Evolutionary conservation across 108 stramenopile genomes (phyloP).

Genomic region (Pinguiococcus pyrenoidosus): DNA sequence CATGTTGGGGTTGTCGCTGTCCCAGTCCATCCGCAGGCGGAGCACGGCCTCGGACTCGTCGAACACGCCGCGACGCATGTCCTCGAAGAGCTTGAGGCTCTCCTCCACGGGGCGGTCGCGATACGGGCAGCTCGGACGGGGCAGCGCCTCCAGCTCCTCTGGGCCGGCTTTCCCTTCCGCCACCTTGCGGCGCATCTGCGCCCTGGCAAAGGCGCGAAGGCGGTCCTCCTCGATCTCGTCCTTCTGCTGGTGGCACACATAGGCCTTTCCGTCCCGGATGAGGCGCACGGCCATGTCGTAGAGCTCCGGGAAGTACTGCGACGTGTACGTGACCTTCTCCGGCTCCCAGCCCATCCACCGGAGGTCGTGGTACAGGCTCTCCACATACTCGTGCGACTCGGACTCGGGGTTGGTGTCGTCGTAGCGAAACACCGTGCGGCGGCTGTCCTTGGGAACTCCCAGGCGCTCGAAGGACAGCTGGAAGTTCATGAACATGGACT

Average conservation of each 20-base stretch:
- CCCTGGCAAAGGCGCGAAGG: conserved; percentile 74
- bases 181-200: too few species aligned
- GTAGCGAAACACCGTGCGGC: conserved; percentile 82
- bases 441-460: conserved; percentile 48
- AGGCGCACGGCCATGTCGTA: conserved; percentile 74
- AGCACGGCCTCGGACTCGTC: conserved; percentile 84
- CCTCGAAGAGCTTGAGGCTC: conserved; percentile 70
- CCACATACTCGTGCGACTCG: conserved; percentile 89
- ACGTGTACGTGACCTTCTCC: conserved; percentile 72
- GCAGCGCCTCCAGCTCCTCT: conserved; percentile 17
- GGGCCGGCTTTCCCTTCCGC: conserved; percentile 14
- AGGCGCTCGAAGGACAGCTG: conserved; percentile 81
- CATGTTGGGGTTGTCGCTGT: conserved; percentile 72
- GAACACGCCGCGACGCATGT: conserved; percentile 73
- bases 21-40: conserved; percentile 94
- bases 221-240: conserved; percentile 79
- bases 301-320: conserved; percentile 77
- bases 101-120: conserved; percentile 71
- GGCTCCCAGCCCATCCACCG: conserved; percentile 89
- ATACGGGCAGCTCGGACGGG: conserved; percentile 58
- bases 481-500: conserved; percentile 93
- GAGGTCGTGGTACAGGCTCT: conserved; percentile 42
- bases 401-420: conserved; percentile 98
- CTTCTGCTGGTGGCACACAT: conserved; percentile 94
- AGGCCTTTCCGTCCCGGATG: conserved; percentile 76